Evolutionary conservation across 1,284 basidiomycete species (phyloP).

Genomic region (Fomitiporia mediterranea): DNA sequence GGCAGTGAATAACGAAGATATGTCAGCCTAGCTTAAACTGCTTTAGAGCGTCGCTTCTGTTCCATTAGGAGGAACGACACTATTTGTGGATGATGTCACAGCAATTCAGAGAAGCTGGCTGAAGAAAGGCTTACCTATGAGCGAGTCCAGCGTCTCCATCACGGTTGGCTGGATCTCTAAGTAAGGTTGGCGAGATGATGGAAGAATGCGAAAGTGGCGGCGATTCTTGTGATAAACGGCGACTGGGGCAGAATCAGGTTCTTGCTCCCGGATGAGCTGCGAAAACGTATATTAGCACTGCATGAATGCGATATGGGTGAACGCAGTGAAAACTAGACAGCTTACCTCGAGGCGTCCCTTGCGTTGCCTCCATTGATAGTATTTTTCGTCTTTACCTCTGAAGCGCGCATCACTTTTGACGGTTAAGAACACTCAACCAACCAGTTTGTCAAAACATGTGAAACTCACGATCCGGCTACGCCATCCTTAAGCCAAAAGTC

Average conservation of each 20-base stretch:
- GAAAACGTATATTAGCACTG: background rate
- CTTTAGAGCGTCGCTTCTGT: constrained; percentile 19
- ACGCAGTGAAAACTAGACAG: background rate
- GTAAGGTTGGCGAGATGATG: constrained; percentile 35
- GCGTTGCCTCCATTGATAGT: constrained; percentile 31
- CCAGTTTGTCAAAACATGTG: constrained; percentile 4
- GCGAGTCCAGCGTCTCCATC: constrained; percentile 35
- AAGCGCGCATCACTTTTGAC: constrained; percentile 28
- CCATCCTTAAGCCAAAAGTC: constrained; percentile 29
- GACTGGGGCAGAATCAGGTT: constrained; percentile 29
- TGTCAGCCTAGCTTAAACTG: no score
- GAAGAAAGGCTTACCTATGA: constrained; percentile 31
- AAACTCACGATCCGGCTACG: constrained; percentile 14
- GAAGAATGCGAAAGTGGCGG: constrained; percentile 33
- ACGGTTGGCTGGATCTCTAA: constrained; percentile 34
- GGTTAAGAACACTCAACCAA: no score
- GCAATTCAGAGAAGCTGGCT: background rate
- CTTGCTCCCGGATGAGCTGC: constrained; percentile 31
- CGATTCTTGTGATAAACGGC: constrained; percentile 36
- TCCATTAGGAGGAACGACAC: constrained; percentile 32
- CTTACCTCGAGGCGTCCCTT: constrained; percentile 30
- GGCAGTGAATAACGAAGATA: no score
- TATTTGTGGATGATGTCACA: constrained; percentile 10
- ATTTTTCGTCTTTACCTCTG: constrained; percentile 31
- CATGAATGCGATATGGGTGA: background rate